Conservation (phyloP, 345 rosid species). For the Litchi chinensis region DNA sequence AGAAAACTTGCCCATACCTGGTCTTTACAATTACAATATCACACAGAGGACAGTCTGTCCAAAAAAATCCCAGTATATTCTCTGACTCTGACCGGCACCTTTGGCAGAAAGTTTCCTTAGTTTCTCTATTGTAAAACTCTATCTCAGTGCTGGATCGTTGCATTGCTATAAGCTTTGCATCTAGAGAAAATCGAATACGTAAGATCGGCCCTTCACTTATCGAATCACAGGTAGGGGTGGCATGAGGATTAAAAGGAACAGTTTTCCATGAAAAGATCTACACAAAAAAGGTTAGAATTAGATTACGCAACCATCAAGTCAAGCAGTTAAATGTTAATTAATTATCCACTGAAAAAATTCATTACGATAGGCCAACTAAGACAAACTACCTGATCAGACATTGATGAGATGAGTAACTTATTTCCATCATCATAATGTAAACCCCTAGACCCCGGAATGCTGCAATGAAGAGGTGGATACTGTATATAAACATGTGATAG, state of each 20-base stretch:
- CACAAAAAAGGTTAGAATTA: conserved; percentile 9
- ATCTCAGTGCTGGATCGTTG: conserved; percentile 77
- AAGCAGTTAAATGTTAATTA: conserved; percentile 7
- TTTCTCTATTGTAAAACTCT: conserved; percentile 76
- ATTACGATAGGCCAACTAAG: conserved; percentile 14
- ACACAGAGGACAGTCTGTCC: conserved; percentile 90
- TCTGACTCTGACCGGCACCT: conserved; percentile 77
- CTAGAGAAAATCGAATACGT: conserved; percentile 76
- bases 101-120: conserved; percentile 60
- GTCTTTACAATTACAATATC: conserved; percentile 87
- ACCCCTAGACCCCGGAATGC: conserved; percentile 67
- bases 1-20: conserved; percentile 53
- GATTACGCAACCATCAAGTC: conserved; percentile 15
- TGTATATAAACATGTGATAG: conserved; percentile 84
- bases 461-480: conserved; percentile 68
- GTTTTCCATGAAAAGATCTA: conserved; percentile 91
- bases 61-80: conserved; percentile 87
- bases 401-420: conserved; percentile 64
- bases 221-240: conserved; percentile 68
- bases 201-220: conserved; percentile 80
- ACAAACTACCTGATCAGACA: conserved; percentile 61
- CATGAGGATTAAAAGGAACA: conserved; percentile 60
- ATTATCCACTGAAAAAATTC: not conserved
- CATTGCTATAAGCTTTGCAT: conserved; percentile 74
- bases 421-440: conserved; percentile 92